Evolutionary conservation across 2,329 filamentous ascomycete genomes (phyloP), one percentile per base, ranked within the genome.

Genomic region (Sporothrix pallida): DNA sequence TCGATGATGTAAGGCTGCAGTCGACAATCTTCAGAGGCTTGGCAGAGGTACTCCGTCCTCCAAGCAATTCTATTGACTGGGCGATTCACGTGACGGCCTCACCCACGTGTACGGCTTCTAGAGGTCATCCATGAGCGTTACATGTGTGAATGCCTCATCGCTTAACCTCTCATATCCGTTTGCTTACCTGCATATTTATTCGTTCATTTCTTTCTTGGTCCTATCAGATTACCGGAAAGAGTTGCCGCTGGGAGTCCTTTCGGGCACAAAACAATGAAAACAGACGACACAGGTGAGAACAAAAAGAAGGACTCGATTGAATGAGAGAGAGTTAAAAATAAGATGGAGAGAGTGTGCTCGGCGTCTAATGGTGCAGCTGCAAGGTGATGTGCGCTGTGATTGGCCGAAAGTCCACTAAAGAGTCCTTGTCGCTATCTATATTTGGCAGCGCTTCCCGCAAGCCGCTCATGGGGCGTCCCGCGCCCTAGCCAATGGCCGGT

Each of bases 371-470:
- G 50, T 37, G 13, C 46, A 52, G 56, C 46, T 76, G 73, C 75
- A 72, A 50, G 42, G 75, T 76, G 75, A 76, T 75, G 71, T 4
- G 72, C 63, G 8, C 74, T 65, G 20, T 70, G 67, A 76, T 76
- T 76, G 75, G 75, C 71, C 67, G 2, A n/a, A 12, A 46, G 5
- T 8, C 50, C 52, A 48, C 52, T 37, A 6, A 48, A 37, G 2
- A 15, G 10, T 20, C 58, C 50, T n/a, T n/a, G 26, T 26, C 56
- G 31, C 31, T 2, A 37, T 73, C 75, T 76, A 76, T 50, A 70
- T 73, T 74, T 76, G 72, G 75, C 10, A 31, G 20, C 37, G 58
- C 63, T 70, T 46, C 52, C 58, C 63, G 62, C 58, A 31, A 56
- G 44, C 50, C 68, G 68, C 68, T 52, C 52, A 60, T 50, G 67